phyloP scores from a whole-genome alignment of 805 yeast species.

The Barnettozyma sp. region DNA sequence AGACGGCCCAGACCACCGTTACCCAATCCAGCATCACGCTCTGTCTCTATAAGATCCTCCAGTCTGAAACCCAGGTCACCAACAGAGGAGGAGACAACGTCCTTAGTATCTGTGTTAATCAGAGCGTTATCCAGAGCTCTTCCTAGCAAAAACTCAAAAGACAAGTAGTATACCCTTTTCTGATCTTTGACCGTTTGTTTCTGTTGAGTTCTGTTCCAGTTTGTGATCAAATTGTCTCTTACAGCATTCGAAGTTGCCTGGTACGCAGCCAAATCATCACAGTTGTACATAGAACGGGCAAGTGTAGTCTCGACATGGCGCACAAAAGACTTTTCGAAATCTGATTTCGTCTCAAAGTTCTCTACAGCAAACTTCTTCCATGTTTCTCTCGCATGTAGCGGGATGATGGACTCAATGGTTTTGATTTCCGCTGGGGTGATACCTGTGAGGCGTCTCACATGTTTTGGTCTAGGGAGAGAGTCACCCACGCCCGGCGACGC shows the following conservation, averaged over 20 bases:
- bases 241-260: constrained; percentile 79
- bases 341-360: constrained; percentile 40
- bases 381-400: constrained; percentile 63
- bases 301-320: constrained; percentile 84
- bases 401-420: constrained; percentile 75
- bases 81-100: constrained; percentile 46
- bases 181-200: constrained; percentile 76
- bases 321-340: constrained; percentile 63
- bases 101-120: constrained; percentile 69
- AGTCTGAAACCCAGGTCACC: constrained; percentile 78
- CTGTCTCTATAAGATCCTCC: constrained; percentile 79
- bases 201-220: constrained; percentile 94
- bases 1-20: constrained; percentile 93
- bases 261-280: constrained; percentile 89
- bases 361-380: constrained; percentile 68
- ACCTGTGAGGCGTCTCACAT: constrained; percentile 79
- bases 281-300: constrained; percentile 88
- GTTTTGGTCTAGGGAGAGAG: constrained; percentile 32
- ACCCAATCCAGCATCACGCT: constrained; percentile 92
- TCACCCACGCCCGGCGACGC: constrained; percentile 9
- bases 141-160: constrained; percentile 89
- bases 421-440: constrained; percentile 86
- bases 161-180: constrained; percentile 79
- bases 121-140: constrained; percentile 92
- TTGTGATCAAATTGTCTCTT: constrained; percentile 71